phyloP scores from a whole-genome alignment of 148 eudicot species.

The Amaranthus hypochondriacus region DNA sequence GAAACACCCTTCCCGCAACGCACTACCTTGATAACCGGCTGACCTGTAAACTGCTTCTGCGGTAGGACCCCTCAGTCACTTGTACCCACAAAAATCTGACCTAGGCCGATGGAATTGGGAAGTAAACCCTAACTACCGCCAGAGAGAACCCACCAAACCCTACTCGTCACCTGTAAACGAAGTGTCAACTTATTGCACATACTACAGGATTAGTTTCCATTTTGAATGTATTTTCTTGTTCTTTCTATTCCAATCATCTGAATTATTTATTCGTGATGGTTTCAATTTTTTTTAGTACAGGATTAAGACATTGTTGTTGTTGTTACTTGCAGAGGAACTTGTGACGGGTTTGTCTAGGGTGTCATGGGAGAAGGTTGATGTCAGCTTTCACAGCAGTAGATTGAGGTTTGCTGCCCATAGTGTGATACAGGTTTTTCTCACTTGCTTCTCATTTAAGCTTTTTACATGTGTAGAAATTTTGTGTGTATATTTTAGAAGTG shows the following conservation, averaged over 20 bases:
- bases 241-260: slow-evolving; percentile 4
- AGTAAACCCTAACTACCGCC: no score
- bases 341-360: slow-evolving; percentile 72
- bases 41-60: no score
- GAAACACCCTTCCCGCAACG: no score
- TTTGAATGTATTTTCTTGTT: not conserved
- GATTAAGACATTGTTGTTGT: no score
- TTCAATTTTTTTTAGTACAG: no score
- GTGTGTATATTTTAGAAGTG: not conserved
- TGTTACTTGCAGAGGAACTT: slow-evolving; percentile 63
- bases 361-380: slow-evolving; percentile 97
- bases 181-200: not conserved
- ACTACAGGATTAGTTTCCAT: not conserved
- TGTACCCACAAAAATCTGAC: no score
- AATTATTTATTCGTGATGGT: not conserved
- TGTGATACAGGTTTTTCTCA: slow-evolving; percentile 75
- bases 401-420: slow-evolving; percentile 79
- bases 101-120: no score
- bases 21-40: no score
- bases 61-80: no score
- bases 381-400: slow-evolving; percentile 86
- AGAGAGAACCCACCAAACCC: no score
- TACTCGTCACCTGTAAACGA: not conserved
- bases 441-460: not conserved
- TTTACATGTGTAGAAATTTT: not conserved